Conservation (phyloP, 345 rosid genomes). For the Citrus reticulata region DNA sequence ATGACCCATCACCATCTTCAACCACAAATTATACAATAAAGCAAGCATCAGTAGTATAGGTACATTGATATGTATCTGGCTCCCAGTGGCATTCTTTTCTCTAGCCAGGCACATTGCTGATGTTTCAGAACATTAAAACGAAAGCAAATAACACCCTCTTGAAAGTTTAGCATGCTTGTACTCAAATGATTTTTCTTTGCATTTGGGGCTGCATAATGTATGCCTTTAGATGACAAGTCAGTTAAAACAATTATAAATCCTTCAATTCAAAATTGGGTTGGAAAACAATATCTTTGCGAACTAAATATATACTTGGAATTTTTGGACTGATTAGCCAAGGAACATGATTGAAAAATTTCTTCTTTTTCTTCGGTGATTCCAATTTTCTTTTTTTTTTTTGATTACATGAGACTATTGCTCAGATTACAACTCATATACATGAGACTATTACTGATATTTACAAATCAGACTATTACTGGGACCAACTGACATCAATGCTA, state of each 20-base stretch:
- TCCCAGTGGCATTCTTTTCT: background rate
- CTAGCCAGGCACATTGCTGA: background rate
- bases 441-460: too few relatives aligned
- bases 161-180: background rate
- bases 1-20: conserved; percentile 27
- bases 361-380: background rate
- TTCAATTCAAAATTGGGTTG: background rate
- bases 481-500: too few relatives aligned
- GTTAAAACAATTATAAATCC: too few relatives aligned
- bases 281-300: background rate
- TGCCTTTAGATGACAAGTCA: too few relatives aligned
- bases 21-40: background rate
- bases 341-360: background rate
- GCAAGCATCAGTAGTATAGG: background rate
- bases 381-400: background rate
- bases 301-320: background rate
- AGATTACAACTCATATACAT: too few relatives aligned
- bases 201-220: background rate
- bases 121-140: conserved; percentile 1
- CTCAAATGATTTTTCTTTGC: background rate
- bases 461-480: too few relatives aligned
- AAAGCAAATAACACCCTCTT: conserved; percentile 7
- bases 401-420: too few relatives aligned
- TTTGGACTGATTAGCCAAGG: background rate
- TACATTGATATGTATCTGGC: background rate